Conservation (phyloP, 2,329 filamentous ascomycete genomes). For the Metarhizium album region DNA sequence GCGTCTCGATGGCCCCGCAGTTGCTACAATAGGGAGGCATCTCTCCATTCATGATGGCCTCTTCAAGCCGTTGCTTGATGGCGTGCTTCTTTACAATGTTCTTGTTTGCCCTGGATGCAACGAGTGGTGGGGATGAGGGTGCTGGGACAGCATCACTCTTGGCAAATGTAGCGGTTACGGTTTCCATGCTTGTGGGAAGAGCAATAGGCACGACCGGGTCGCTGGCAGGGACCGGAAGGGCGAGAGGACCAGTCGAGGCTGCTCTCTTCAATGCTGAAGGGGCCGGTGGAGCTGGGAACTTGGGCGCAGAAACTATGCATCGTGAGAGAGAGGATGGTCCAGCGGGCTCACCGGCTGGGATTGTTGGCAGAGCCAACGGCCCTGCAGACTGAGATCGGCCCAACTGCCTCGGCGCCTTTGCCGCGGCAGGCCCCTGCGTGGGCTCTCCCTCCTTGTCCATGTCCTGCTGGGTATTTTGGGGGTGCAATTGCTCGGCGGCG, state of each 20-base stretch:
- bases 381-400: slow-evolving; percentile 28
- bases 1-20: slow-evolving; percentile 90
- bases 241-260: slow-evolving; percentile 21
- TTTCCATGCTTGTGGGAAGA: slow-evolving; percentile 15
- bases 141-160: slow-evolving; percentile 30
- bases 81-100: slow-evolving; percentile 52
- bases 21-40: slow-evolving; percentile 86
- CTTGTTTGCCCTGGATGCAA: slow-evolving; percentile 46
- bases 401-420: slow-evolving; percentile 15
- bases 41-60: slow-evolving; percentile 63
- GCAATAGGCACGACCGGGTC: slow-evolving; percentile 27
- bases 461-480: not conserved
- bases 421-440: not conserved
- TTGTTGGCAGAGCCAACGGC: slow-evolving; percentile 23
- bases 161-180: slow-evolving; percentile 29
- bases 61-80: slow-evolving; percentile 48
- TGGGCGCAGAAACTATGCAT: slow-evolving; percentile 10
- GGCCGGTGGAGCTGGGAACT: slow-evolving; percentile 21
- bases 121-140: slow-evolving; percentile 24
- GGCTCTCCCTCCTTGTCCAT: not conserved
- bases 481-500: not conserved
- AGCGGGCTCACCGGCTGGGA: slow-evolving; percentile 39
- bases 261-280: slow-evolving; percentile 27
- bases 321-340: slow-evolving; percentile 31
- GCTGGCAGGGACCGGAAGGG: slow-evolving; percentile 33